Conservation (phyloP, 1,284 basidiomycete species). For the Mrakiaceae sp. region DNA sequence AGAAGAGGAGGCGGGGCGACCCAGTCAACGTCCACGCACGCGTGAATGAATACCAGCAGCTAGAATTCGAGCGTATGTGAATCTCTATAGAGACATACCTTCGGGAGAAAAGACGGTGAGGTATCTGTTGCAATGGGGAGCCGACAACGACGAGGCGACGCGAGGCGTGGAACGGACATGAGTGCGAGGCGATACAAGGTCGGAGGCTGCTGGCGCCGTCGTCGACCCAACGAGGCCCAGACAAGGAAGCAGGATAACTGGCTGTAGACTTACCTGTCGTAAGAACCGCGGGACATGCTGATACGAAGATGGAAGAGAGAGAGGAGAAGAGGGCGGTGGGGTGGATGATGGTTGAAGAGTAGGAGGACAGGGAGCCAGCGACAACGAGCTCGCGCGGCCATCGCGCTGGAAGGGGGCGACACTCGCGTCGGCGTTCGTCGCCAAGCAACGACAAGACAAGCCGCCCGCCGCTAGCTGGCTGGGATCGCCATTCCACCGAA, state of each 20-base stretch:
- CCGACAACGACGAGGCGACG: not conserved
- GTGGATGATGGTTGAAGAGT: not conserved
- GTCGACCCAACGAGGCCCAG: not conserved
- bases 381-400: no score
- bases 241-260: no score
- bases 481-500: no score
- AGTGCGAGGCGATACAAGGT: no score
- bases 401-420: no score
- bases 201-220: not conserved
- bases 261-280: constrained; percentile 15
- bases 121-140: constrained; percentile 27
- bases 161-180: not conserved
- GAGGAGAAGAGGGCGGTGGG: not conserved
- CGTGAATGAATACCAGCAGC: constrained; percentile 3
- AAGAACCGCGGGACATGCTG: constrained; percentile 20
- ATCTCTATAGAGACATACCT: constrained; percentile 26
- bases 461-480: no score
- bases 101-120: constrained; percentile 41
- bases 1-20: not conserved
- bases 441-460: no score
- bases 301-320: no score
- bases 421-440: no score
- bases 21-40: constrained; percentile 19
- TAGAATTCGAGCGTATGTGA: not conserved
- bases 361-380: not conserved